Evolutionary conservation across 2,329 filamentous ascomycete species (phyloP), one percentile per base, ranked within the genome.

Genomic region (Sarocladium oryzae): DNA sequence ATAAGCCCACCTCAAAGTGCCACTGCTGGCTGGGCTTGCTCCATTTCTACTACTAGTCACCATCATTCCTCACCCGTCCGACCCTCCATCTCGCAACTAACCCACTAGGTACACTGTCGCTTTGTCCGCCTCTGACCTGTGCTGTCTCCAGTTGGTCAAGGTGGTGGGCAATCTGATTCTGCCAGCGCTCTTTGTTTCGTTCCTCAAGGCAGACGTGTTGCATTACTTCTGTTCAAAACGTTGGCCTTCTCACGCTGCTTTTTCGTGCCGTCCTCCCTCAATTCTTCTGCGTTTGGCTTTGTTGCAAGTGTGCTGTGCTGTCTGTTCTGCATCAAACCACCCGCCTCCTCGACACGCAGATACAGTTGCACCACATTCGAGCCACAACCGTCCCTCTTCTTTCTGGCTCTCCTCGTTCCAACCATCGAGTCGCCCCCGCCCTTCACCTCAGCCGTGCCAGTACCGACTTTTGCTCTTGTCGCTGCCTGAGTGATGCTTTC

Each of bases 81-180:
- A 48, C 43, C 43, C 43, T 48, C 43, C 43, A 48, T 43, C 43
- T 48, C 43, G 18, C n/a, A 30, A 15, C n/a, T 26, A 33, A n/a
- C 16, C 40, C 40, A 26, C 40, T 43, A 24, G 7, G 13, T 21
- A 7, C 21, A 18, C 16, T 40, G 37, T 9, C 20, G 10, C 16
- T 40, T 24, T 28, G 21, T 45, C 24, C 9, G 8, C 4, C 40
- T 11, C 40, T 26, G 23, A n/a, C n/a, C n/a, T n/a, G n/a, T n/a
- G n/a, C n/a, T n/a, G n/a, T n/a, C n/a, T n/a, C n/a, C n/a, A n/a
- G 13, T 45, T 20, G 10, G 36, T 23, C 26, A 15, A 43, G 40
- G 23, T 20, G 6, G 40, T n/a, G 40, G 26, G 26, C 24, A 43
- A 18, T 13, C 40, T 13, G 15, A 20, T 48, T 33, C 26, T 48